Evolutionary conservation across 1,284 basidiomycete species (phyloP).

Genomic region (Apiotrichum veenhuisii): DNA sequence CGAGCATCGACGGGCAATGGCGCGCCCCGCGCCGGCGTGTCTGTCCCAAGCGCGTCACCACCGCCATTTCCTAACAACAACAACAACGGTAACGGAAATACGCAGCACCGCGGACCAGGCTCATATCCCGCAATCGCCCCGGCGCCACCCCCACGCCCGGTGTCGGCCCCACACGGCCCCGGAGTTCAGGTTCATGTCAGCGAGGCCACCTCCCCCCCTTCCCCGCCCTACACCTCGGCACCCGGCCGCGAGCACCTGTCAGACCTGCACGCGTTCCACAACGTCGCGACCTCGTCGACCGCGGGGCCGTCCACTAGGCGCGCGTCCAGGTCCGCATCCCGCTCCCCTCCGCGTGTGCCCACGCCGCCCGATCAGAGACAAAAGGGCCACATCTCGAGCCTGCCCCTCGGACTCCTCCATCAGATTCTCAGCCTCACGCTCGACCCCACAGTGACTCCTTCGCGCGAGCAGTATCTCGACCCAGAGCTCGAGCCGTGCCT

Average conservation of each 20-base stretch:
- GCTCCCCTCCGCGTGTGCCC: background rate
- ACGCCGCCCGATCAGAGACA: background rate
- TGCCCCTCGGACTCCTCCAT: constrained; percentile 36
- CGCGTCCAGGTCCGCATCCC: no score
- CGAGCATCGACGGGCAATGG: no score
- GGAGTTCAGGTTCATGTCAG: background rate
- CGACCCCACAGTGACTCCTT: constrained; percentile 32
- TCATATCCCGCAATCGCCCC: no score
- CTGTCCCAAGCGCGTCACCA: no score
- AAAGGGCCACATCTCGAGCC: background rate
- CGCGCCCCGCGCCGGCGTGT: no score
- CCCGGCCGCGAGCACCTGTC: background rate
- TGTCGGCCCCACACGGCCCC: background rate
- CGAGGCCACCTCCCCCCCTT: background rate
- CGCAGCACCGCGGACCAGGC: no score
- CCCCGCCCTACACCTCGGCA: background rate
- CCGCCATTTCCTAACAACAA: no score
- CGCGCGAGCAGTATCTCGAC: constrained; percentile 22
- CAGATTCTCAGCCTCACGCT: constrained; percentile 34
- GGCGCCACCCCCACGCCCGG: background rate
- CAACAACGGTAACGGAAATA: no score
- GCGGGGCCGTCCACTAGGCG: background rate
- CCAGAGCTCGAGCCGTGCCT: constrained; percentile 32
- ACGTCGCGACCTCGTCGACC: background rate
- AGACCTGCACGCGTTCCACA: background rate